Evolutionary conservation across 306 rosid genomes (phyloP).

Genomic region (Erythrophleum fordii): DNA sequence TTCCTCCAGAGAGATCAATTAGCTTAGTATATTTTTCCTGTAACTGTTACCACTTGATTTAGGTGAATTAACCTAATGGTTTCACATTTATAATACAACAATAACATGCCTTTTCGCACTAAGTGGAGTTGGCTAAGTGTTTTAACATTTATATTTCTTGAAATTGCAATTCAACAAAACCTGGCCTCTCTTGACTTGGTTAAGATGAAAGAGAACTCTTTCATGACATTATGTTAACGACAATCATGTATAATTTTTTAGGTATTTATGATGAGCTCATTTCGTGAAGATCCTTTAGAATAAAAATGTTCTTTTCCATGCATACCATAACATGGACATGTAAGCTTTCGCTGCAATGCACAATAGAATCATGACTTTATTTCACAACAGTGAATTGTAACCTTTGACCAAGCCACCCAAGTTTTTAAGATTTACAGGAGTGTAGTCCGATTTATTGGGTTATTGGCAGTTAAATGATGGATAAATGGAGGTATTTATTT

Average conservation of each 20-base stretch:
- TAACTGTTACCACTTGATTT: constrained; percentile 23
- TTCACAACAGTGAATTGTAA: constrained; percentile 1
- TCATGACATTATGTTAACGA: background rate
- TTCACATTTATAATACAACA: constrained; percentile 13
- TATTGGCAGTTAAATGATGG: background rate
- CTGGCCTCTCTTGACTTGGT: background rate
- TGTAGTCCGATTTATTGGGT: background rate
- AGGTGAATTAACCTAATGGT: constrained; percentile 24
- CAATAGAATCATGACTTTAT: background rate
- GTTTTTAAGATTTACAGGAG: background rate
- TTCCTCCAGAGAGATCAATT: constrained; percentile 25
- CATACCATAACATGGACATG: background rate
- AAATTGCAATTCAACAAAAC: constrained; percentile 4
- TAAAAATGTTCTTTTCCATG: background rate
- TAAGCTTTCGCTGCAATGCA: background rate
- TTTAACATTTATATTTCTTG: constrained; percentile 24
- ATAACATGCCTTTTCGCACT: no score
- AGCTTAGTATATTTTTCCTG: constrained; percentile 30
- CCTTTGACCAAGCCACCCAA: constrained; percentile 16
- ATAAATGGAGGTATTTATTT: background rate
- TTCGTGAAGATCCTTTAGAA: background rate
- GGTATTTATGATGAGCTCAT: background rate
- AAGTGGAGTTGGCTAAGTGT: no score
- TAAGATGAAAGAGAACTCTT: constrained; percentile 13
- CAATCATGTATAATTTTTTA: background rate